A percentile compares a stretch with the other conserved stretches of the same genome.
phyloP scores from a whole-genome alignment of 2,329 filamentous ascomycete genomes.

The Fusarium hainanense region DNA sequence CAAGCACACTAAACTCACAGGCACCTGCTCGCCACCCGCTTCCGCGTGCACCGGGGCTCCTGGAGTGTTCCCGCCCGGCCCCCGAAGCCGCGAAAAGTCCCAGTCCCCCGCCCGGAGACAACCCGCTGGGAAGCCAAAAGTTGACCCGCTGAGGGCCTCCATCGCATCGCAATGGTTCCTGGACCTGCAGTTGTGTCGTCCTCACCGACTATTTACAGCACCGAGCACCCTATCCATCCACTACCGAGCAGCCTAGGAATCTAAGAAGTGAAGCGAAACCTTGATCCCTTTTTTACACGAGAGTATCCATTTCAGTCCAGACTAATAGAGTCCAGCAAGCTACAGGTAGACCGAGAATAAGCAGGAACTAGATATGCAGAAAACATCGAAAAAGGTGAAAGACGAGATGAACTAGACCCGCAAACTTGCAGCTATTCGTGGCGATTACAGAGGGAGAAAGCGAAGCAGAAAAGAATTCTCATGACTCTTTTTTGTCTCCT shows the following conservation, averaged over 20 bases:
- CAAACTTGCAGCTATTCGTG: constrained; percentile 15
- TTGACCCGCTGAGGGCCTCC: background rate
- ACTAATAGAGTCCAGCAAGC: background rate
- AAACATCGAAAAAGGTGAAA: constrained; percentile 28
- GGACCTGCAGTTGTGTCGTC: constrained; percentile 34
- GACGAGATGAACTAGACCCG: constrained; percentile 2
- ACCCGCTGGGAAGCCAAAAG: background rate
- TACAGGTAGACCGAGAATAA: constrained; percentile 9
- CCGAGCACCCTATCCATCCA: constrained; percentile 13
- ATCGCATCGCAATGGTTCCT: constrained; percentile 28
- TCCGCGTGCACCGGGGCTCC: constrained; percentile 23
- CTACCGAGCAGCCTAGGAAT: background rate
- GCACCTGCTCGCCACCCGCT: constrained; percentile 32
- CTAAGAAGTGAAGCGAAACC: constrained; percentile 21
- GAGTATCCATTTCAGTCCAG: constrained; percentile 16
- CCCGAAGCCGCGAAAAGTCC: constrained; percentile 34
- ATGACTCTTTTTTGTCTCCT: background rate
- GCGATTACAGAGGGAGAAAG: constrained; percentile 4
- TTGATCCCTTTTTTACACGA: background rate
- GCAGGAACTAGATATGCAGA: constrained; percentile 24
- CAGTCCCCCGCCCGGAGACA: constrained; percentile 35
- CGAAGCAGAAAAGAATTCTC: constrained; percentile 4
- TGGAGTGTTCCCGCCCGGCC: constrained; percentile 36
- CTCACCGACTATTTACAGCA: constrained; percentile 43
- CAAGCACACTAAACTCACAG: background rate